Evolutionary conservation across 2,329 filamentous ascomycete genomes (phyloP), one percentile per base, ranked within the genome.

Genomic region (Aspergillus ochraceoroseus): DNA sequence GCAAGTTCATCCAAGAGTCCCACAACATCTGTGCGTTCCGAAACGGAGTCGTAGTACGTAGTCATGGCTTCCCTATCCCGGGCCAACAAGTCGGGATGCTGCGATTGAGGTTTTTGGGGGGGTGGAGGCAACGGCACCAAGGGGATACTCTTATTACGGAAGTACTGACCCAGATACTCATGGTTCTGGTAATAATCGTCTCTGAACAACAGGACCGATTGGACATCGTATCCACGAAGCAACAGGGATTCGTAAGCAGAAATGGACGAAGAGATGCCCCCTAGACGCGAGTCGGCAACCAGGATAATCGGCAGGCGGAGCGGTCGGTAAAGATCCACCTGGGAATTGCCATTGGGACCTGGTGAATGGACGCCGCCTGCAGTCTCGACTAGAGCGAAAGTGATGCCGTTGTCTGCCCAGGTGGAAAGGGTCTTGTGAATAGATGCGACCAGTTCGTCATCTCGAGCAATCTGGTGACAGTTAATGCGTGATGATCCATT

Each of bases 311-410:
- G 86, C 1, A 85, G 64, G n/a, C 86, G 74, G 1, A 94, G 64
- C 0, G 85, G 80, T 13, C 82, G 71, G 57, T 89, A 92, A 1
- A 89, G 65, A 55, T 94, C 86, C 2, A 82, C 85, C 57, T 94
- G 87, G 0, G 83, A 79, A 1, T 74, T 83, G 7, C 85, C 85
- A 23, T 83, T 85, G 1, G 86, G 87, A 0, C 77, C 77, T 0
- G 87, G 87, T 0, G 85, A 90, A 46, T 90, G 80, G 0, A 90
- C 83, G 1, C 87, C 87, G 1, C 86, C 87, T 1, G 87, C 86
- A 1, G 87, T 92, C 60, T 94, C 87, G 31, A 92, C 70, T 32
- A 94, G 73, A 1, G 85, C 66, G 63, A 82, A 78, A n/a, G 76
- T 76, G 31, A 68, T 51, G 35, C 55, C 57, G 32, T 43, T 55